Evolutionary conservation across 1,284 basidiomycete genomes (phyloP).

Genomic region (Rhodotorula sp.): DNA sequence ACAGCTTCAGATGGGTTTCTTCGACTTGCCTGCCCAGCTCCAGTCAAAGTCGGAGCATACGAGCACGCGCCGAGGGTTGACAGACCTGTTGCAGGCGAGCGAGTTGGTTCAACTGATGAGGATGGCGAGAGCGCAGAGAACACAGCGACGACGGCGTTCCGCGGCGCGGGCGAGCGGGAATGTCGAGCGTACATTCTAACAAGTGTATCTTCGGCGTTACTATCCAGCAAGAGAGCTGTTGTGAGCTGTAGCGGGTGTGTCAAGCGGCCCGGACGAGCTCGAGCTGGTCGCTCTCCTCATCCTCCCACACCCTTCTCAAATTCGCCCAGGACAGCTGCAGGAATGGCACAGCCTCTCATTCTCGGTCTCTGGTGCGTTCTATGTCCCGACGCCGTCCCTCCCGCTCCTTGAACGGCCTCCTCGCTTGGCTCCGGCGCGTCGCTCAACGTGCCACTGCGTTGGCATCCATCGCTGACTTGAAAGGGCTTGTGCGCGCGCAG

Average conservation of each 20-base stretch:
- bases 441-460: background rate
- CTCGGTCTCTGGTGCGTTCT: constrained; percentile 40
- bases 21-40: constrained; percentile 46
- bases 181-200: background rate
- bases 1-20: too few species aligned
- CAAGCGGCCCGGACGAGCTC: background rate
- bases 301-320: background rate
- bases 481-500: constrained; percentile 3
- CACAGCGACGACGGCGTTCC: background rate
- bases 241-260: too few species aligned
- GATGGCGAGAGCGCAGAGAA: constrained; percentile 49
- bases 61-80: too few species aligned
- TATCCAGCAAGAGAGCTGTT: too few species aligned
- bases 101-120: constrained; percentile 51
- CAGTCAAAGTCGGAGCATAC: constrained; percentile 88
- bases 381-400: background rate
- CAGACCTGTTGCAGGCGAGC: too few species aligned
- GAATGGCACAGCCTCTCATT: constrained; percentile 31
- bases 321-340: background rate
- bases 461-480: background rate
- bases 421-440: background rate
- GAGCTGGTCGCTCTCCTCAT: background rate
- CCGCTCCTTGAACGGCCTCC: background rate
- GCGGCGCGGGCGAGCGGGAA: background rate
- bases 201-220: too few species aligned